Percentiles rank a stretch among this genome's conserved stretches.
Evolutionary conservation across 495 filamentous ascomycete species (phyloP).

Genomic region (Hypoxylon subgilvum): DNA sequence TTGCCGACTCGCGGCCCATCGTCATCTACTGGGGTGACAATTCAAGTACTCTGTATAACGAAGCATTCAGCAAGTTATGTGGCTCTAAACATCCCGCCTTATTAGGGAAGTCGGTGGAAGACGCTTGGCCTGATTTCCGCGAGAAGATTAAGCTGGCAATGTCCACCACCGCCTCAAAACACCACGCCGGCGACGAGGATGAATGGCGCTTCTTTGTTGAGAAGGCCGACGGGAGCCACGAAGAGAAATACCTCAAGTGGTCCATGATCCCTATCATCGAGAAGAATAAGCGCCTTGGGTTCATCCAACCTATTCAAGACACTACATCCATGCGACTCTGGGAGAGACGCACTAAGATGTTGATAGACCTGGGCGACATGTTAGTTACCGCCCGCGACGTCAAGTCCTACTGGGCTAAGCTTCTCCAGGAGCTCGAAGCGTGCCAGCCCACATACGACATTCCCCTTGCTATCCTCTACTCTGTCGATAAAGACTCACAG

Average conservation of each 20-base stretch:
- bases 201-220: constrained; percentile 69
- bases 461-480: constrained; percentile 69
- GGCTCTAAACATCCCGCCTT: constrained; percentile 70
- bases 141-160: constrained; percentile 62
- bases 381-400: constrained; percentile 70
- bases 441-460: constrained; percentile 62
- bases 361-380: constrained; percentile 71
- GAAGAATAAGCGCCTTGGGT: constrained; percentile 59
- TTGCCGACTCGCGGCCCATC: constrained; percentile 72
- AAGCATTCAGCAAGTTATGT: constrained; percentile 70
- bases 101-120: constrained; percentile 68
- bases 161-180: constrained; percentile 60
- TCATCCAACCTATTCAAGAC: constrained; percentile 66
- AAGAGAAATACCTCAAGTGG: constrained; percentile 75
- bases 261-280: constrained; percentile 69
- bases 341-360: constrained; percentile 69
- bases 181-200: constrained; percentile 70
- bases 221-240: constrained; percentile 61
- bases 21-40: constrained; percentile 76
- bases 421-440: constrained; percentile 62
- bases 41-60: constrained; percentile 72
- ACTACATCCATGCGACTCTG: constrained; percentile 68
- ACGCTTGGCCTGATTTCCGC: constrained; percentile 73
- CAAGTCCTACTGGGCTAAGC: constrained; percentile 64
- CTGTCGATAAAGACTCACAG: constrained; percentile 62